These are phyloP conservation scores for Serendipita sp. DNA, from an alignment of 768 basidiomycete genomes.

Conservation along the genomic window DNA sequence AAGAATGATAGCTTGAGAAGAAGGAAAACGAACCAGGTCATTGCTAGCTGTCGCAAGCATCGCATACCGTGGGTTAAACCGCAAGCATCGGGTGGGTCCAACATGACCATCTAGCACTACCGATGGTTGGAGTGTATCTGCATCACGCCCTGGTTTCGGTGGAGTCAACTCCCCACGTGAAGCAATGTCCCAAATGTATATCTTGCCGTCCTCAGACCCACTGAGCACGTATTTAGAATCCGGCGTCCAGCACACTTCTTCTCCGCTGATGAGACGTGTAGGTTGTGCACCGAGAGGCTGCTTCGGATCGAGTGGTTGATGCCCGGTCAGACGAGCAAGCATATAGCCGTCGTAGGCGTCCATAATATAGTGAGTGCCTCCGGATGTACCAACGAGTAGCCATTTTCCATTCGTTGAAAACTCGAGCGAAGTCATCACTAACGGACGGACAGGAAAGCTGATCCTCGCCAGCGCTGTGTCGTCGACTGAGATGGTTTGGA, in stretches of 20 bases:
- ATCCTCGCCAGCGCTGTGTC: slow-evolving; percentile 62
- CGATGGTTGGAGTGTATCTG: slow-evolving; percentile 35
- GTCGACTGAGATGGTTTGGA: slow-evolving; percentile 64
- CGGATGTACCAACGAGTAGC: slow-evolving; percentile 82
- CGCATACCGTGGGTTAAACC: slow-evolving; percentile 74
- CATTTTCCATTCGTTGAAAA: slow-evolving; percentile 88
- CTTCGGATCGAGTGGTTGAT: slow-evolving; percentile 55
- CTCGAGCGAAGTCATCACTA: slow-evolving; percentile 77
- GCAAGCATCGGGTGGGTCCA: slow-evolving; percentile 70
- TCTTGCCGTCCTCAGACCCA: slow-evolving; percentile 70
- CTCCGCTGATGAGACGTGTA: slow-evolving; percentile 70
- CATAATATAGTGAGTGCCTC: slow-evolving; percentile 81
- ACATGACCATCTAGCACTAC: slow-evolving; percentile 58
- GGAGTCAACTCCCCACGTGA: slow-evolving; percentile 17
- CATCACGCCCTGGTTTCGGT: slow-evolving; percentile 28
- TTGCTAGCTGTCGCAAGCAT: slow-evolving; percentile 79
- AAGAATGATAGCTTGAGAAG: neutral
- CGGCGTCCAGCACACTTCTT: slow-evolving; percentile 88
- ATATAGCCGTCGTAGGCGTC: slow-evolving; percentile 81
- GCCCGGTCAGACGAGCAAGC: slow-evolving; percentile 73
- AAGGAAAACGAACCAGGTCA: slow-evolving; percentile 46
- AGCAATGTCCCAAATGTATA: slow-evolving; percentile 77
- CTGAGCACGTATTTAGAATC: slow-evolving; percentile 83
- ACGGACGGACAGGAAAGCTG: slow-evolving; percentile 73
- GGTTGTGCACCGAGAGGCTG: slow-evolving; percentile 75